Evolutionary conservation across 116 monocot species (phyloP), one percentile per base, ranked within the genome.

Genomic region (Trichopus zeylanicus): DNA sequence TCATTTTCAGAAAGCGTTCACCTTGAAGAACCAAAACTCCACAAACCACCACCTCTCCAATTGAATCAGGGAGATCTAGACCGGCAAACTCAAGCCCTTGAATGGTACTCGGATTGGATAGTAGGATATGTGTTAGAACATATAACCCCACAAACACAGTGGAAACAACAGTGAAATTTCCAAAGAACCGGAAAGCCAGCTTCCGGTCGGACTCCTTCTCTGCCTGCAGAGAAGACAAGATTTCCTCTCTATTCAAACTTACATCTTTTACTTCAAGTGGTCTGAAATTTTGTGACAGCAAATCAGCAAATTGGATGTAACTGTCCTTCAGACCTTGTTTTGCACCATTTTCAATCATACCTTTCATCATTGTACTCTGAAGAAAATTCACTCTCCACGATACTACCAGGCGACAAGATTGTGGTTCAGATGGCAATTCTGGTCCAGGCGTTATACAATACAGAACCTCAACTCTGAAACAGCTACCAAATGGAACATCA

Each of bases 311-410:
- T 38, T 84, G 77, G 6, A 15, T 46, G 56, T 48, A 98, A 53
- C 69, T 84, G 9, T 98, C 97, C 51, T 82, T 84, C n/a, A 98
- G 53, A 6, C 97, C 97, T 75, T 91, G 91, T 62, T 64, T 78
- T 63, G 91, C 74, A 26, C 97, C 97, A 84, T 75, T 82, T 82
- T 98, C 91, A 53, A 98, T 91, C 85, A 98, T 90, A 42, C 85
- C 57, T 70, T 82, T 98, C 97, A 98, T 91, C 78, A 91, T 91
- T 18, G 97, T 98, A 67, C 88, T 91, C 61, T 91, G 91, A 18
- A 80, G 30, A 64, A 87, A 98, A 71, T 98, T 98, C 20, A 69
- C 63, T 21, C 87, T 73, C 97, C 97, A 98, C 0, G 91, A 91
- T 34, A 91, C 55, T 28, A 88, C 63, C 57, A 98, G 56, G 48